phyloP scores from a whole-genome alignment of 1,139 yeast genomes.

The Pneumocystis carinii region DNA sequence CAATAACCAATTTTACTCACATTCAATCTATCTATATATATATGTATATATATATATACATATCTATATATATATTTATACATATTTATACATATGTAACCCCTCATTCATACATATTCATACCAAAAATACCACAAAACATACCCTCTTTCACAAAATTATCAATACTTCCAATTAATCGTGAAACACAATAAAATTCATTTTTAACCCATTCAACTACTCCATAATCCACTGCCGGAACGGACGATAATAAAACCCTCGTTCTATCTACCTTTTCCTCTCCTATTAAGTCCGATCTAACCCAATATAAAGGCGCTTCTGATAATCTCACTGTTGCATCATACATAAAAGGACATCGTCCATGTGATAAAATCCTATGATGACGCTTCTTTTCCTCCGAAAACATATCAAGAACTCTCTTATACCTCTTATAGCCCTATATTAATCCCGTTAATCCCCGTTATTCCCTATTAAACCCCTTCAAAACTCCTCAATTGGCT shows the following conservation, averaged over 20 bases:
- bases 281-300: background rate
- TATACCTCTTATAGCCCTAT: background rate
- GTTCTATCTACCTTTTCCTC: background rate
- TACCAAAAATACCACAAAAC: background rate
- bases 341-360: background rate
- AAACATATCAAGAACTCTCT: no score
- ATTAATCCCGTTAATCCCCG: background rate
- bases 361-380: background rate
- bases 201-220: conserved; percentile 45
- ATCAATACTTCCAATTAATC: conserved; percentile 44
- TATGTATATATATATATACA: no score
- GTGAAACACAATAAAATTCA: conserved; percentile 43
- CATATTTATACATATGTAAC: no score
- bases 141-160: conserved; percentile 18
- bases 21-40: no score
- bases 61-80: no score
- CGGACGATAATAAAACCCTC: background rate
- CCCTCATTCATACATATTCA: no score
- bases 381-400: background rate
- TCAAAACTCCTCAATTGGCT: no score
- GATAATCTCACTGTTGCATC: background rate
- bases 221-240: conserved; percentile 13
- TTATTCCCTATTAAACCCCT: background rate
- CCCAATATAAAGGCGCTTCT: background rate
- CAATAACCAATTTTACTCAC: conserved; percentile 7